Base-by-base conservation (phyloP, 1,139 yeast genomes). In the Kodamaea plutei region DNA sequence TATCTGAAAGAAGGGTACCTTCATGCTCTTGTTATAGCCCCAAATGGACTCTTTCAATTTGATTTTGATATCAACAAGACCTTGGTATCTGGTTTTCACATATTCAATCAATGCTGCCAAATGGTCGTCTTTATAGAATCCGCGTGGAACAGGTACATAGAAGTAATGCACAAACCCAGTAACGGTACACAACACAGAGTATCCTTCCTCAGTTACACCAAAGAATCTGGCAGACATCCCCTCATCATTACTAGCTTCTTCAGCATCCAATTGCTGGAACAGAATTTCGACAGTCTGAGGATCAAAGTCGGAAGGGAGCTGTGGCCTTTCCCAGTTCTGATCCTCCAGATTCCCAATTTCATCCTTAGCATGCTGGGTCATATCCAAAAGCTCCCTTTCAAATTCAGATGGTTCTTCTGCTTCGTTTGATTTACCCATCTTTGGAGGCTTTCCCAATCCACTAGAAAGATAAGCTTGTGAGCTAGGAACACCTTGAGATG, bases 261-360 rank as follows among this genome's bases (percentile, higher is more conserved):
- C 98, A 1, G 95, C 96, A 56, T 93, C 98, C 45, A 93, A 67
- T 50, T 91, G 98, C 56, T 91, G 98, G 54, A 93, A 91, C 1
- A 72, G 64, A 12, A 88, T 69, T 43, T 83, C 87, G 15, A 57
- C 48, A 1, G 56, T 52, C 0, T 49, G 40, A 0, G 82, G 69
- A 38, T 73, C 63, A 42, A 79, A 76, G 20, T 62, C 64, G 1
- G 47, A 42, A 2, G 84, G 69, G 11, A 74, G 51, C 0, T 77
- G 39, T 1, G 75, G 85, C 26, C 91, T 71, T 11, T 73, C 58
- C 88, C 89, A 81, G 20, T 48, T 48, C 48, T 80, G 87, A 34
- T 67, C 75, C 31, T 61, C 71, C 31, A 59, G 64, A 14, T 42
- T 45, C 9, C 51, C 54, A 11, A 53, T 35, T 11, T 48, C 63